Conservation (phyloP, 1,284 basidiomycete genomes). For the Fomitopsis pinicola region DNA sequence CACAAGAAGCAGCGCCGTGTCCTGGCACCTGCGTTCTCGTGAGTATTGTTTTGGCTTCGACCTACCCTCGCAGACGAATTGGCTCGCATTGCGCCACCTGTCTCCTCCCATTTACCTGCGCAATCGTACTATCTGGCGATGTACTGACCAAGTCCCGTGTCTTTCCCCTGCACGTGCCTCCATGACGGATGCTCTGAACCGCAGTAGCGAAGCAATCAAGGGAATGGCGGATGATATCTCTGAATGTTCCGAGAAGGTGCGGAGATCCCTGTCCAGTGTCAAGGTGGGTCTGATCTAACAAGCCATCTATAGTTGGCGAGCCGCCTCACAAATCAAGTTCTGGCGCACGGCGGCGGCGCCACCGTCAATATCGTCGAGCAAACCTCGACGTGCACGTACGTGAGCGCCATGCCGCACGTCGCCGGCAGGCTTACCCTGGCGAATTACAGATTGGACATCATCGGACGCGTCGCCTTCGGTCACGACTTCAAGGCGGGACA, state of each 20-base stretch:
- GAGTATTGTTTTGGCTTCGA: neutral
- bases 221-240: constrained; percentile 24
- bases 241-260: constrained; percentile 24
- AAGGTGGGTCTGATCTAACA: neutral
- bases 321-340: constrained; percentile 20
- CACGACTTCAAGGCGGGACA: constrained; percentile 23
- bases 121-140: neutral
- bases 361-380: constrained; percentile 24
- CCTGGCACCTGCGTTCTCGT: constrained; percentile 29
- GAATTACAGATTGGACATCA: constrained; percentile 21
- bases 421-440: neutral
- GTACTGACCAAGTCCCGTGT: neutral
- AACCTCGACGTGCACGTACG: constrained; percentile 22
- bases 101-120: neutral
- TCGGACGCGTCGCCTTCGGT: constrained; percentile 23
- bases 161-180: constrained; percentile 2
- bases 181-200: neutral
- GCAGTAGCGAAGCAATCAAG: constrained; percentile 21
- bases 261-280: constrained; percentile 1
- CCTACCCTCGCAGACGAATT: neutral
- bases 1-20: constrained; percentile 29
- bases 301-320: constrained; percentile 17
- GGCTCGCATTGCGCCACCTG: neutral
- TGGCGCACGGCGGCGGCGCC: constrained; percentile 18
- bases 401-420: neutral